Evolutionary conservation across 140 eudicot species (phyloP).

Genomic region (Stevia rebaudiana): DNA sequence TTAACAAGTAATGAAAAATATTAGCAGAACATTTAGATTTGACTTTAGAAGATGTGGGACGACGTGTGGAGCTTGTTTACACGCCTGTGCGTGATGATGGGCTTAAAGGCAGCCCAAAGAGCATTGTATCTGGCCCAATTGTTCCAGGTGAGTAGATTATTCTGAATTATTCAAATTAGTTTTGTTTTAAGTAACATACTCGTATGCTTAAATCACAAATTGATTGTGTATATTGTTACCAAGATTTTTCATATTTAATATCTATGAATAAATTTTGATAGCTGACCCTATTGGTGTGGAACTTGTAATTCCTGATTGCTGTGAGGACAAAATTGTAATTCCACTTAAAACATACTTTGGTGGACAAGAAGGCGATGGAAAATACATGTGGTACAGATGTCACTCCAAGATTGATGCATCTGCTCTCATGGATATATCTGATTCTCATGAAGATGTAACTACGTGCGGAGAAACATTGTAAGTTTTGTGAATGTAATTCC

Average conservation of each 20-base stretch:
- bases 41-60: slow-evolving; percentile 65
- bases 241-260: neutral
- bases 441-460: slow-evolving; percentile 37
- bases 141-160: slow-evolving; percentile 59
- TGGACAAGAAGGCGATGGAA: slow-evolving; percentile 83
- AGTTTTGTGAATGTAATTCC: slow-evolving; percentile 27
- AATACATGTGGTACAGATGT: slow-evolving; percentile 64
- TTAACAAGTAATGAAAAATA: slow-evolving; percentile 17
- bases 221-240: neutral
- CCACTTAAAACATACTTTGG: slow-evolving; percentile 84
- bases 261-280: slow-evolving; percentile 19
- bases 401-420: slow-evolving; percentile 44
- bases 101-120: slow-evolving; percentile 53
- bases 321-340: slow-evolving; percentile 58
- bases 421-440: slow-evolving; percentile 46
- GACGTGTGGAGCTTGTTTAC: slow-evolving; percentile 57
- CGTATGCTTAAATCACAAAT: neutral
- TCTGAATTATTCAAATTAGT: neutral
- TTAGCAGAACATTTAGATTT: slow-evolving; percentile 64
- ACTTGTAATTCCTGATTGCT: slow-evolving; percentile 72
- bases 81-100: slow-evolving; percentile 92
- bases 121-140: slow-evolving; percentile 48
- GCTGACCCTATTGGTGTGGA: slow-evolving; percentile 82
- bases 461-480: slow-evolving; percentile 57
- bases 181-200: neutral